Base-by-base conservation (phyloP, 2,329 filamentous ascomycete species). In the Colletotrichum gloeosporioides region DNA sequence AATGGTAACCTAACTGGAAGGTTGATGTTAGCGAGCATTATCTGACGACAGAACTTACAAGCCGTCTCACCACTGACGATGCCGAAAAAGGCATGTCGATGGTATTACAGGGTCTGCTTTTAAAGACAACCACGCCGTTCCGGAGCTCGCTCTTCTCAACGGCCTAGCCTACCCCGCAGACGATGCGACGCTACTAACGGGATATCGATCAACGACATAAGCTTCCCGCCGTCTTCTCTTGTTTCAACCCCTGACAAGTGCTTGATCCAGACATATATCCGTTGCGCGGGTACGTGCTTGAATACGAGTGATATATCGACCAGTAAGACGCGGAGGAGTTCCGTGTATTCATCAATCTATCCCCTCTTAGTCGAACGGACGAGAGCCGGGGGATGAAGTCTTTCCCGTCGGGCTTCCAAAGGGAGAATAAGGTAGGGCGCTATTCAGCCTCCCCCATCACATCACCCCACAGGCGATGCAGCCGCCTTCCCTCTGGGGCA, bases 121-220 rank as follows among this genome's bases (percentile, higher is more conserved):
- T 10, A 4, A 18, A n/a, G 5, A 12, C 22, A 18, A 36, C 13
- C 3, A 62, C 27, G 18, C 12, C 16, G 16, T 4, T 49, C 12
- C 18, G 31, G 8, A 27, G 16, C 31, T 64, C 18, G 53, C 27
- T 73, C 18, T 31, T 36, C 27, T 32, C 53, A 29, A 31, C 53
- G n/a, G 29, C 10, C 22, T 32, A 53, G 9, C 4, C 12, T 67
- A 71, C 62, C 73, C 72, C 68, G 62, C 68, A 72, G 68, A 34
- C 10, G 34, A 10, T 65, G 34, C 13, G 3, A 71, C 68, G 36
- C 55, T 39, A n/a, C 4, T 4, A 53, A 53, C 27, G 65, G 57
- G 27, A 34, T n/a, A 22, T 65, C 67, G 71, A 74, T 71, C 71
- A 8, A 72, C 68, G 13, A 72, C 31, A 16, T 55, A 68, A 75